phyloP scores from a whole-genome alignment of 2,329 filamentous ascomycete genomes.

The Trichoderma lentiforme region DNA sequence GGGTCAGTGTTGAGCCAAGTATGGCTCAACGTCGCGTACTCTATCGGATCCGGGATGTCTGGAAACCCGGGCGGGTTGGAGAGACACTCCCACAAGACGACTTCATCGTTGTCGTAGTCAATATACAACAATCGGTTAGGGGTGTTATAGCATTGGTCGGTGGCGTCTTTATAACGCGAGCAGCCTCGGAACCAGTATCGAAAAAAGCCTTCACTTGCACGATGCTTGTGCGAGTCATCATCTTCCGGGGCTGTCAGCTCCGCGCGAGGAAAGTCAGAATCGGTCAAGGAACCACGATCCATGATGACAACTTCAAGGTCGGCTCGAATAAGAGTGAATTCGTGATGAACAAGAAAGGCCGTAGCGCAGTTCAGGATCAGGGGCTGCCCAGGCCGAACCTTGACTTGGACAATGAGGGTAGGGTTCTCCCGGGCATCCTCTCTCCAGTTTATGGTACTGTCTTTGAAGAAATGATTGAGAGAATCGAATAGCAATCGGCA shows the following conservation, averaged over 20 bases:
- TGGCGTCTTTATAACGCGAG: neutral
- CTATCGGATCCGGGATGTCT: neutral
- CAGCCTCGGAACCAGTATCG: neutral
- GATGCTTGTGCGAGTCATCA: neutral
- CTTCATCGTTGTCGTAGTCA: neutral
- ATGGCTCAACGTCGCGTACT: slow-evolving; percentile 12
- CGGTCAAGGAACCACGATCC: neutral
- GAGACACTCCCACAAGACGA: neutral
- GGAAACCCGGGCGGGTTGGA: neutral
- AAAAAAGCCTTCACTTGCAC: neutral
- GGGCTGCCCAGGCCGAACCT: neutral
- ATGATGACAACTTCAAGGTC: neutral
- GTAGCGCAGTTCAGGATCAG: neutral
- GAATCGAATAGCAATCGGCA: slow-evolving; percentile 5
- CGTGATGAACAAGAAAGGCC: neutral
- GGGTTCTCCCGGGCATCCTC: neutral
- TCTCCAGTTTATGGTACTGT: neutral
- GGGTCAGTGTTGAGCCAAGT: neutral
- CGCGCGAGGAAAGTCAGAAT: neutral
- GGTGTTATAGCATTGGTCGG: neutral
- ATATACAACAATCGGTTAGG: neutral
- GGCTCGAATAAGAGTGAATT: neutral
- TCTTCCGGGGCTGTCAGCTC: neutral
- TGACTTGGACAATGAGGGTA: neutral
- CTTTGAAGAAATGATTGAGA: slow-evolving; percentile 9